Evolutionary conservation across 176 grass and related monocot genomes (phyloP).

Genomic region (Pontederia crassipes): DNA sequence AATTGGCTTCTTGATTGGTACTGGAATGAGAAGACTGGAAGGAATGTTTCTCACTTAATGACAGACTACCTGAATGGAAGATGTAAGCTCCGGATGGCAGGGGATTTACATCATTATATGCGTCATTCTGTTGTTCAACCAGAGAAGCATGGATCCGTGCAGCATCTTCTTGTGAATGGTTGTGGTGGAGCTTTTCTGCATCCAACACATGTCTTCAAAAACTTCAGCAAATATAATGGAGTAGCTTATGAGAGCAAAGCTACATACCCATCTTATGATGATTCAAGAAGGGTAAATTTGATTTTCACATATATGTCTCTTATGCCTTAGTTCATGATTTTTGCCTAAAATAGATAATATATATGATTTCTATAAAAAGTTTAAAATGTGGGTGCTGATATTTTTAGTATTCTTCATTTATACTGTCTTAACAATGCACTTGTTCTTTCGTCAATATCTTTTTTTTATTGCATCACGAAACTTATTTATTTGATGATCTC

Average conservation of each 20-base stretch:
- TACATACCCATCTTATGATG: constrained; percentile 65
- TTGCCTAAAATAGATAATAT: neutral
- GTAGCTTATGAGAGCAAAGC: constrained; percentile 67
- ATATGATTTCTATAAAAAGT: too few relatives aligned
- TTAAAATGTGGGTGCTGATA: too few relatives aligned
- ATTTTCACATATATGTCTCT: constrained; percentile 7
- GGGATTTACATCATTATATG: constrained; percentile 98
- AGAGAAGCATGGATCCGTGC: constrained; percentile 48
- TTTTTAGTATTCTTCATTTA: too few relatives aligned
- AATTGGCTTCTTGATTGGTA: constrained; percentile 99
- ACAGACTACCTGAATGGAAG: constrained; percentile 71
- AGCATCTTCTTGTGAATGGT: constrained; percentile 90
- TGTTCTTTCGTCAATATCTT: constrained; percentile 12
- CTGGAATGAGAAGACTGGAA: constrained; percentile 68
- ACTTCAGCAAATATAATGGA: constrained; percentile 64
- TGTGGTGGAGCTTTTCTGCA: constrained; percentile 97
- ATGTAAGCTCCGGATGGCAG: constrained; percentile 87
- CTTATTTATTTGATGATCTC: constrained; percentile 14
- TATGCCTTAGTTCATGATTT: constrained; percentile 1
- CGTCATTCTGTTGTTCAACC: constrained; percentile 55
- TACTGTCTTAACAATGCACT: neutral
- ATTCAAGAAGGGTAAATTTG: constrained; percentile 80
- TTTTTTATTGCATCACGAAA: constrained; percentile 13
- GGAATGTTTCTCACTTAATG: constrained; percentile 81
- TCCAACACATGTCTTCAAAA: constrained; percentile 82